These are phyloP conservation scores for Plasmodium billcollinsi DNA, from an alignment of 169 alveolate species.

Conservation along the genomic window DNA sequence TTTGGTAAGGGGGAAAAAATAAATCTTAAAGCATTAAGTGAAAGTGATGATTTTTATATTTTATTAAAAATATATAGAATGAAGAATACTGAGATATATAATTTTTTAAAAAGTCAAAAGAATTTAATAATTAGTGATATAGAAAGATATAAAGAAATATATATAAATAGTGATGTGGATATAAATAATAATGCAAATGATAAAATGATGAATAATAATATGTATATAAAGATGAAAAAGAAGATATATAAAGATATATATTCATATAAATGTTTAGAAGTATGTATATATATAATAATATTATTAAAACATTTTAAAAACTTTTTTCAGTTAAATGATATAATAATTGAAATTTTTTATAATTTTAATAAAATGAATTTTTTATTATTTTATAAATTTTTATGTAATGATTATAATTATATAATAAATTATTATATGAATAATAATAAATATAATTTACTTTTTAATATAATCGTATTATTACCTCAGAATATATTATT, in stretches of 20 bases:
- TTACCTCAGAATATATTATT: constrained; percentile 69
- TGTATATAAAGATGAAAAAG: constrained; percentile 12
- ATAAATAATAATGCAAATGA: neutral
- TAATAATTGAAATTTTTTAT: constrained; percentile 47
- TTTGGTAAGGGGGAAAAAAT: constrained; percentile 51
- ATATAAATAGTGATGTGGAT: constrained; percentile 1
- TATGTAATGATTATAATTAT: constrained; percentile 69
- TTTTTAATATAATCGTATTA: constrained; percentile 36
- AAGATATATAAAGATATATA: constrained; percentile 46
- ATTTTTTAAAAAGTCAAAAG: constrained; percentile 66
- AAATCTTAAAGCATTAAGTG: constrained; percentile 55
- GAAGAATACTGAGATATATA: constrained; percentile 68
- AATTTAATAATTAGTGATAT: constrained; percentile 26
- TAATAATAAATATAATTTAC: constrained; percentile 57
- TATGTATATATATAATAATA: constrained; percentile 52
- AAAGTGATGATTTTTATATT: constrained; percentile 68
- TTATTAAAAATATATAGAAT: constrained; percentile 65
- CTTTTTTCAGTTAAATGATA: constrained; percentile 73
- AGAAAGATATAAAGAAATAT: constrained; percentile 38
- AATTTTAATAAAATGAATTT: constrained; percentile 41
- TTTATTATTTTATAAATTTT: constrained; percentile 51
- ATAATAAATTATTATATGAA: constrained; percentile 57
- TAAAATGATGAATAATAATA: neutral
- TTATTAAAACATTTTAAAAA: constrained; percentile 66
- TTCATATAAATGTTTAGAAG: constrained; percentile 71